Percentiles rank a stretch among this genome's conserved stretches.
These are phyloP conservation scores for Keqinozyma sinolaborantium DNA, from an alignment of 1,139 yeast species.

Conservation along the genomic window DNA sequence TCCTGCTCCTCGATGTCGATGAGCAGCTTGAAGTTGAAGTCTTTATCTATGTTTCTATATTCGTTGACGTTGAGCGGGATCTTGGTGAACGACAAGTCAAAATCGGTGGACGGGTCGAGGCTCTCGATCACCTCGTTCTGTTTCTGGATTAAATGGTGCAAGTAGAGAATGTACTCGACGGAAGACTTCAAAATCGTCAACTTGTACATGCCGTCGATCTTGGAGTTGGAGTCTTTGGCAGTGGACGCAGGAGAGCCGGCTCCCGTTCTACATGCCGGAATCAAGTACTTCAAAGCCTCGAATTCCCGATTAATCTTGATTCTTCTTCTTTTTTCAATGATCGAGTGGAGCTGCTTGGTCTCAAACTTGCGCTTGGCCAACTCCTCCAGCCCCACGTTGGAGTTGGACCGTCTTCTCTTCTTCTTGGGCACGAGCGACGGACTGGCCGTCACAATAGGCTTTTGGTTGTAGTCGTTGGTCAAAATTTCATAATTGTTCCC, in stretches of 20 bases:
- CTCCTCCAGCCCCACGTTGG: slow-evolving; percentile 48
- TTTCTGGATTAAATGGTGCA: slow-evolving; percentile 55
- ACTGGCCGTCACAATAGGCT: slow-evolving; percentile 6
- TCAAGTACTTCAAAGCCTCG: slow-evolving; percentile 71
- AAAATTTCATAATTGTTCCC: slow-evolving; percentile 42
- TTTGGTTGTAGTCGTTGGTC: slow-evolving; percentile 26
- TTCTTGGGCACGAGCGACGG: slow-evolving; percentile 21
- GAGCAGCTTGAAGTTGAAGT: slow-evolving; percentile 42
- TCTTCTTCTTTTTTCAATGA: slow-evolving; percentile 76
- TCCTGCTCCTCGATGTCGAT: slow-evolving; percentile 8
- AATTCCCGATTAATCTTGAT: slow-evolving; percentile 79
- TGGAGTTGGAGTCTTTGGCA: slow-evolving; percentile 16
- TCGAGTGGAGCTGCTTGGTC: slow-evolving; percentile 65
- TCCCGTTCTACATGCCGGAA: slow-evolving; percentile 62
- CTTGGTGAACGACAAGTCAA: slow-evolving; percentile 45
- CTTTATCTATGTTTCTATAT: slow-evolving; percentile 56
- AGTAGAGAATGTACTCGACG: slow-evolving; percentile 71
- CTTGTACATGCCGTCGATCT: slow-evolving; percentile 71
- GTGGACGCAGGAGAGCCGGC: slow-evolving; percentile 6
- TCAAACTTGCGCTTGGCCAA: slow-evolving; percentile 54
- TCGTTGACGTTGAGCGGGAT: slow-evolving; percentile 55
- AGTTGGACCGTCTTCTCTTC: slow-evolving; percentile 46
- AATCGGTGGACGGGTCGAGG: slow-evolving; percentile 21
- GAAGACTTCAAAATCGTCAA: slow-evolving; percentile 76
- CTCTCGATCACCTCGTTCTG: slow-evolving; percentile 35